Evolutionary conservation across 2,329 filamentous ascomycete genomes (phyloP).

Genomic region (Hymenoscyphus fraxineus): DNA sequence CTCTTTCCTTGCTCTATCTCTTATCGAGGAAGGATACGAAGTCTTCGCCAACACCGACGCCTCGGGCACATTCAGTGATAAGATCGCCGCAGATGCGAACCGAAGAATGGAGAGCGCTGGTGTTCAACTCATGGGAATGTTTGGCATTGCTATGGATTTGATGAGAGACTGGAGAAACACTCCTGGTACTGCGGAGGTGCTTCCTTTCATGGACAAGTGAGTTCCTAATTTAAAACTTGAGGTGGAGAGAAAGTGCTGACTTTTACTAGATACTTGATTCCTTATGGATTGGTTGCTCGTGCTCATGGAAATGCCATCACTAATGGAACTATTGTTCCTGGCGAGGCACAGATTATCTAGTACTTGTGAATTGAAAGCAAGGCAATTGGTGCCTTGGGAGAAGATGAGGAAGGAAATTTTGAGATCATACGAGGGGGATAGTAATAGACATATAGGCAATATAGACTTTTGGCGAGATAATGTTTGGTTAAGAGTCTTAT

Average conservation of each 20-base stretch:
- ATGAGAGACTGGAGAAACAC: constrained; percentile 34
- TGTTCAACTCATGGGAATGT: constrained; percentile 46
- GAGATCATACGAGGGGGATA: background rate
- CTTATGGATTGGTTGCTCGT: constrained; percentile 61
- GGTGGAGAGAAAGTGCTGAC: background rate
- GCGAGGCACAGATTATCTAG: constrained; percentile 42
- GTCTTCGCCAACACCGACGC: constrained; percentile 73
- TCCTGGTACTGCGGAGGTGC: constrained; percentile 51
- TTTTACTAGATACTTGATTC: constrained; percentile 50
- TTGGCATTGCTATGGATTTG: constrained; percentile 32
- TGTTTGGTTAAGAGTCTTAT: background rate
- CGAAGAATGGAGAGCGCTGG: constrained; percentile 63
- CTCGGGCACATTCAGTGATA: constrained; percentile 59
- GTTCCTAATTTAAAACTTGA: constrained; percentile 11
- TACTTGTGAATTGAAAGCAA: background rate
- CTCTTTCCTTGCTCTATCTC: constrained; percentile 68
- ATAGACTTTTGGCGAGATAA: background rate
- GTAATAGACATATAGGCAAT: background rate
- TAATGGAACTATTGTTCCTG: constrained; percentile 55
- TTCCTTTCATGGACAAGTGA: constrained; percentile 59
- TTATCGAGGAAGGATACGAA: constrained; percentile 66
- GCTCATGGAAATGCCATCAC: constrained; percentile 56
- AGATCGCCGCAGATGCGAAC: constrained; percentile 62
- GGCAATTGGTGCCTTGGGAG: background rate
- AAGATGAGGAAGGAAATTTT: background rate